A percentile compares a stretch with the other conserved stretches of the same genome.
These are phyloP conservation scores for Clitocybe nebularis DNA, from an alignment of 1,284 basidiomycete species.

Conservation along the genomic window DNA sequence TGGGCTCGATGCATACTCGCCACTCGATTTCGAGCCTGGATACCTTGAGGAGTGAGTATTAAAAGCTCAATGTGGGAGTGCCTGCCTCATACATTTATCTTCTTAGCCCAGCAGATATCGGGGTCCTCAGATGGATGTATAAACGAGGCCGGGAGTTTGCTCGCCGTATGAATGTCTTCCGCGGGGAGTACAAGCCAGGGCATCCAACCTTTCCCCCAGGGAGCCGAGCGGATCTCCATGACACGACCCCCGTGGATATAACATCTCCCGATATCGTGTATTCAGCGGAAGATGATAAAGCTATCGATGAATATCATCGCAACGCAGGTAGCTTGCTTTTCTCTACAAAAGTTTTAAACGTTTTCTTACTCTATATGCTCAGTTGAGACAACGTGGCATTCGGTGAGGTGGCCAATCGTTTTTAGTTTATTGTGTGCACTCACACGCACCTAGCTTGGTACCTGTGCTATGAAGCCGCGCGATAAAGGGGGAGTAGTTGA, in stretches of 20 bases:
- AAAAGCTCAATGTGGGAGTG: neutral
- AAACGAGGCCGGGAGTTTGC: conserved; percentile 56
- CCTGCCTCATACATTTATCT: neutral
- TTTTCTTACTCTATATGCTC: neutral
- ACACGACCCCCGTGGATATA: conserved; percentile 34
- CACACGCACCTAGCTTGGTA: conserved; percentile 42
- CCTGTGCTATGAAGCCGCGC: conserved; percentile 64
- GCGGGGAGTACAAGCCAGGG: conserved; percentile 42
- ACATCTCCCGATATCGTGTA: conserved; percentile 48
- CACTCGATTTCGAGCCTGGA: conserved; percentile 26
- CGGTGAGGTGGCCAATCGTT: conserved; percentile 32
- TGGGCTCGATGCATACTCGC: conserved; percentile 18
- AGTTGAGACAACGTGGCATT: conserved; percentile 53
- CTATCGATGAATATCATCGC: conserved; percentile 40
- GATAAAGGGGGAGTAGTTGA: conserved; percentile 60
- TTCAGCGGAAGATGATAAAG: conserved; percentile 51
- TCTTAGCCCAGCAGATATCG: conserved; percentile 49
- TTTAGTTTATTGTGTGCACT: neutral
- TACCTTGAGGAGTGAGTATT: conserved; percentile 20
- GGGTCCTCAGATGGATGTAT: conserved; percentile 49
- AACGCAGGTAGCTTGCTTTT: conserved; percentile 7
- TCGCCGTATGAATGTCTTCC: conserved; percentile 52
- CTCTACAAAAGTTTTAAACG: too few species aligned
- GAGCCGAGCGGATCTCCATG: conserved; percentile 38
- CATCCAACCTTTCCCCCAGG: conserved; percentile 49